Conservation (phyloP, 768 basidiomycete genomes). For the Wakefieldia striispora region DNA sequence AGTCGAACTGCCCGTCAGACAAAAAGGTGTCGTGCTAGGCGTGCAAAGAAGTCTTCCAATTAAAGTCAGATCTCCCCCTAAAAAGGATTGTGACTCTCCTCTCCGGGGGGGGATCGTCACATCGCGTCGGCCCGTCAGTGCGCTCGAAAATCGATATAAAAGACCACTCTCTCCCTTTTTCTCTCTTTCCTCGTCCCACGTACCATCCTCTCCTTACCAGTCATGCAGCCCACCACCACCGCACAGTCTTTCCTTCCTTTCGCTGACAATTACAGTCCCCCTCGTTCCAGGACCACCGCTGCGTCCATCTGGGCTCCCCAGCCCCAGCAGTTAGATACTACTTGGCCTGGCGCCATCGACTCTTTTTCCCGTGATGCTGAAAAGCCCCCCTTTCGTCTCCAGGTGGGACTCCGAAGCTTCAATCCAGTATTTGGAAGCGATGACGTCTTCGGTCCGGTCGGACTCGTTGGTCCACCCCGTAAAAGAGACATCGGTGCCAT, state of each 20-base stretch:
- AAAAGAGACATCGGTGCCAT: conserved; percentile 66
- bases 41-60: conserved; percentile 31
- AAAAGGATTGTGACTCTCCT: conserved; percentile 32
- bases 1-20: conserved; percentile 21
- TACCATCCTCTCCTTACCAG: conserved; percentile 36
- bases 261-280: conserved; percentile 40
- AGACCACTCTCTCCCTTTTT: conserved; percentile 16
- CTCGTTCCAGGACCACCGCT: conserved; percentile 39
- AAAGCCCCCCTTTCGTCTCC: conserved; percentile 32
- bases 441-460: conserved; percentile 65
- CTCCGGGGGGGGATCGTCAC: conserved; percentile 32
- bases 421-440: conserved; percentile 39
- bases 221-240: conserved; percentile 28
- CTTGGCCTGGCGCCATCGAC: conserved; percentile 69
- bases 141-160: conserved; percentile 36
- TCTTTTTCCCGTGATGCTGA: conserved; percentile 56
- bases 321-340: conserved; percentile 61
- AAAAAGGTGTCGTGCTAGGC: conserved; percentile 20
- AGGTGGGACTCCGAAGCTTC: conserved; percentile 25
- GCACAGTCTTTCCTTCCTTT: conserved; percentile 32
- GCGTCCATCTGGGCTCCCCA: conserved; percentile 84
- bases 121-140: conserved; percentile 18
- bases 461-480: conserved; percentile 34
- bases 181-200: conserved; percentile 41
- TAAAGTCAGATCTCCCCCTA: conserved; percentile 30